Base-by-base conservation (phyloP, 345 rosid species). In the Adansonia digitata region DNA sequence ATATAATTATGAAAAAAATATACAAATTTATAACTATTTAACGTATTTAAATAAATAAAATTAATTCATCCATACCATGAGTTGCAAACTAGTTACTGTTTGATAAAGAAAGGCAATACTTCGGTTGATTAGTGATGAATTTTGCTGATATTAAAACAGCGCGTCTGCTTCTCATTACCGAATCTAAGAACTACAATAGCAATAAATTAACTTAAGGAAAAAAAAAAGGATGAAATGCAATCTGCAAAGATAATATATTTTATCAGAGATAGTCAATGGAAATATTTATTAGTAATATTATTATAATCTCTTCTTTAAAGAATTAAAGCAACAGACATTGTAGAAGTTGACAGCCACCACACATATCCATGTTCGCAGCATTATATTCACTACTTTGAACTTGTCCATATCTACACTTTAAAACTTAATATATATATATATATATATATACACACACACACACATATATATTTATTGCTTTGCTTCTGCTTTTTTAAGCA, bases 331-430 rank as follows among this genome's bases (percentile, higher is more conserved):
- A 27, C 37, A 43, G n/a, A 53, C 8, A 2, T 31, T 27, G n/a
- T 66, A 31, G 27, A 48, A 26, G 74, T 34, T 53, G 53, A 22
- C 1, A 31, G 3, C 39, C 39, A 35, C 39, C 39, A 35, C 39
- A 35, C 39, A 35, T 35, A 3, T 35, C 39, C 34, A 31, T 1
- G 34, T 31, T 35, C 39, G 39, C 5, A 35, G 39, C 39, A 35
- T 61, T 69, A 55, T 35, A 35, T 35, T 35, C 4, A 2, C 4
- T 0, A 35, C 42, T 57, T 74, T 39, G 12, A 66, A 43, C 27
- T 64, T 42, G 72, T 73, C 77, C 77, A 69, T 68, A 67, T 75
- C 71, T 55, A 26, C 57, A 67, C 39, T 63, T 76, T 14, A 0
- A 59, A 45, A n/a, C n/a, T n/a, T n/a, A n/a, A n/a, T n/a, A n/a